These are phyloP conservation scores for Byssochlamys sp. DNA, from an alignment of 2,329 filamentous ascomycete genomes.

Conservation along the genomic window DNA sequence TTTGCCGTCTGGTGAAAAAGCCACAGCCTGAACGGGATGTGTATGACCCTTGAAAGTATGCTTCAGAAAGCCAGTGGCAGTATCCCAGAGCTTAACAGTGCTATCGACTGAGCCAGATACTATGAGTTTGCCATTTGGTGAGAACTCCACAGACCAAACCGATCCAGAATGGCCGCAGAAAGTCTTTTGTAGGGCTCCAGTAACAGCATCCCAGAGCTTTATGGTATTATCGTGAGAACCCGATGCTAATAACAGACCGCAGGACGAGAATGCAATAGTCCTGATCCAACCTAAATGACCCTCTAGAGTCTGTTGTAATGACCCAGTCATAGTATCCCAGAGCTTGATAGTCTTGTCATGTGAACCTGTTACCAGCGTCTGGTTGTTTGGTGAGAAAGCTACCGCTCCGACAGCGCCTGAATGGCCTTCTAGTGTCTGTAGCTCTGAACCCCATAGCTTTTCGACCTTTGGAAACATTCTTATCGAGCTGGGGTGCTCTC, in stretches of 20 bases:
- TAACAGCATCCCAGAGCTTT: too few relatives aligned
- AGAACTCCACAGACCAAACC: constrained; percentile 13
- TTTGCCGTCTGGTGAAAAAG: constrained; percentile 18
- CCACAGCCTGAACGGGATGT: constrained; percentile 9
- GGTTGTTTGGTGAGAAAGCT: too few relatives aligned
- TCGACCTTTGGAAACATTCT: constrained; percentile 3
- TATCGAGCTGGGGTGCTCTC: constrained; percentile 9
- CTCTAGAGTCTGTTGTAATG: neutral
- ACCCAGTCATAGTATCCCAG: too few relatives aligned
- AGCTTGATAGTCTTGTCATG: constrained; percentile 1
- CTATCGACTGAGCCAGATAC: constrained; percentile 10
- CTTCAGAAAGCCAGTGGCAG: constrained; percentile 3
- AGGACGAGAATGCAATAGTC: too few relatives aligned
- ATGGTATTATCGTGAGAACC: too few relatives aligned
- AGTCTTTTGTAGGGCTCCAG: too few relatives aligned
- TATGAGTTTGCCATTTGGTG: constrained; percentile 9
- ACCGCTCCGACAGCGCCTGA: too few relatives aligned
- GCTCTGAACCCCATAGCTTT: constrained; percentile 10
- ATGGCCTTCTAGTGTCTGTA: constrained; percentile 15
- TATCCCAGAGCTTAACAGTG: constrained; percentile 12
- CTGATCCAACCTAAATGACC: too few relatives aligned
- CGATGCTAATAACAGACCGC: too few relatives aligned
- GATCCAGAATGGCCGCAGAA: too few relatives aligned
- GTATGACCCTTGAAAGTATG: constrained; percentile 15
- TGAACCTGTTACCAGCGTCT: constrained; percentile 1